These are phyloP conservation scores for Pythium coloratum DNA, from an alignment of 352 stramenopile genomes.

Conservation along the genomic window DNA sequence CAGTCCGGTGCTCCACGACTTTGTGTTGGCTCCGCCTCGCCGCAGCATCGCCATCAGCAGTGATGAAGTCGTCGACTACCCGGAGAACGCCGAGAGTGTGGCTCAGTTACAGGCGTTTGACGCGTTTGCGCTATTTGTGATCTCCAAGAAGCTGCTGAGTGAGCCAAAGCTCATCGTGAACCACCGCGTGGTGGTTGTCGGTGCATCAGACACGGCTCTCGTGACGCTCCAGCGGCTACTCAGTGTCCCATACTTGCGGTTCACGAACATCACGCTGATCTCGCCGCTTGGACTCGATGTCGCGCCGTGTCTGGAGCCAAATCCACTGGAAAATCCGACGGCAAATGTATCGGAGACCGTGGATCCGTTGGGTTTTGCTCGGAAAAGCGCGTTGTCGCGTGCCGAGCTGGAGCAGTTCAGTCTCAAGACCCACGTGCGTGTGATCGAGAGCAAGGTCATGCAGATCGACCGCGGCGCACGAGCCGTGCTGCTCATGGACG, in stretches of 20 bases:
- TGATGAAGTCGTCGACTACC: constrained; percentile 49
- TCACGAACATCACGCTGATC: constrained; percentile 86
- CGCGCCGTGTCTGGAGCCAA: constrained; percentile 22
- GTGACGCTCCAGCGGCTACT: constrained; percentile 79
- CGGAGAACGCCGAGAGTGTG: constrained; percentile 39
- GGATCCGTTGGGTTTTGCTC: constrained; percentile 45
- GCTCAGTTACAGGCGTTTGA: constrained; percentile 26
- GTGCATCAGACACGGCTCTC: constrained; percentile 76
- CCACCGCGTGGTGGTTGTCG: constrained; percentile 85
- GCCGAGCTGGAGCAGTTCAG: constrained; percentile 42
- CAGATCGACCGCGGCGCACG: constrained; percentile 51
- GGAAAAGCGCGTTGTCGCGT: constrained; percentile 38
- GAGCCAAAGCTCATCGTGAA: constrained; percentile 86
- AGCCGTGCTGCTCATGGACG: constrained; percentile 62
- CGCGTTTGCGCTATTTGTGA: constrained; percentile 78
- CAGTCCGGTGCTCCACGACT: constrained; percentile 53
- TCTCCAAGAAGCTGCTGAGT: constrained; percentile 82
- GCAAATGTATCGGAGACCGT: constrained; percentile 3
- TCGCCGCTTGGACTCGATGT: constrained; percentile 67
- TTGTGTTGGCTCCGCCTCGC: constrained; percentile 60
- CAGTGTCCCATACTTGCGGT: constrained; percentile 79
- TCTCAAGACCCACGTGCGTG: constrained; percentile 43
- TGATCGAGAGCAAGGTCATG: constrained; percentile 48
- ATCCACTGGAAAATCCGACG: constrained; percentile 13
- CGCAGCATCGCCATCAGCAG: constrained; percentile 42